Percentiles rank a stretch among this genome's conserved stretches.
Conservation (phyloP, 768 basidiomycete species). For the Panaeolus cyanescens region DNA sequence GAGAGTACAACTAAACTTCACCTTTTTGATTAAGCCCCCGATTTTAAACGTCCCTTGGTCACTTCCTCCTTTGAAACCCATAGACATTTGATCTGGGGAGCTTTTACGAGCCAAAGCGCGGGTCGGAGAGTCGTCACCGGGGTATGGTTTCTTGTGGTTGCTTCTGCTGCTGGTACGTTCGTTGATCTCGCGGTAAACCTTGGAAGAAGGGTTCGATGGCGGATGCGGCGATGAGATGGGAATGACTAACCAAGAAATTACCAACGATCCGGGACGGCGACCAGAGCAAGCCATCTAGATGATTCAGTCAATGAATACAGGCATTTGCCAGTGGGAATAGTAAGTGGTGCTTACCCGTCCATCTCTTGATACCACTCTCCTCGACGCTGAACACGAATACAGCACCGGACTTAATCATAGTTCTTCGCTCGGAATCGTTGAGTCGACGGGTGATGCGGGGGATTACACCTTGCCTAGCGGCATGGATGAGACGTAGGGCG, state of each 20-base stretch:
- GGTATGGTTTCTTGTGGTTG: slow-evolving; percentile 50
- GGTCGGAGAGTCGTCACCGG: slow-evolving; percentile 47
- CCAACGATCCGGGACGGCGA: slow-evolving; percentile 83
- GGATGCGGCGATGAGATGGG: background rate
- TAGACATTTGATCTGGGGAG: slow-evolving; percentile 42
- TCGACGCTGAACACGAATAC: slow-evolving; percentile 90
- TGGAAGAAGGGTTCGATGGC: slow-evolving; percentile 4
- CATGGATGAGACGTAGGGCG: slow-evolving; percentile 81
- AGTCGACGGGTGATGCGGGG: slow-evolving; percentile 83
- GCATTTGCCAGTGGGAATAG: slow-evolving; percentile 8
- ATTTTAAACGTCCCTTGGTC: slow-evolving; percentile 66
- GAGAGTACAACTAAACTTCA: slow-evolving; percentile 15
- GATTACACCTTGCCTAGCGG: slow-evolving; percentile 76
- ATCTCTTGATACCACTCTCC: slow-evolving; percentile 85
- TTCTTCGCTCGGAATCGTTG: slow-evolving; percentile 76
- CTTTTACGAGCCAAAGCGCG: slow-evolving; percentile 37
- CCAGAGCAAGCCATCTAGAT: slow-evolving; percentile 67
- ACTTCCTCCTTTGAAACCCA: slow-evolving; percentile 29
- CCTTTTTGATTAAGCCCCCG: slow-evolving; percentile 85
- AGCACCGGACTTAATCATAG: slow-evolving; percentile 66
- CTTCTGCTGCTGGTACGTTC: slow-evolving; percentile 63
- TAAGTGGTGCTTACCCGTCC: slow-evolving; percentile 58
- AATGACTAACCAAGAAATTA: slow-evolving; percentile 70
- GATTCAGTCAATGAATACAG: slow-evolving; percentile 16
- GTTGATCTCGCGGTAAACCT: slow-evolving; percentile 85